Evolutionary conservation across 257 asterid species (phyloP).

Genomic region (Orobanche coerulescens): DNA sequence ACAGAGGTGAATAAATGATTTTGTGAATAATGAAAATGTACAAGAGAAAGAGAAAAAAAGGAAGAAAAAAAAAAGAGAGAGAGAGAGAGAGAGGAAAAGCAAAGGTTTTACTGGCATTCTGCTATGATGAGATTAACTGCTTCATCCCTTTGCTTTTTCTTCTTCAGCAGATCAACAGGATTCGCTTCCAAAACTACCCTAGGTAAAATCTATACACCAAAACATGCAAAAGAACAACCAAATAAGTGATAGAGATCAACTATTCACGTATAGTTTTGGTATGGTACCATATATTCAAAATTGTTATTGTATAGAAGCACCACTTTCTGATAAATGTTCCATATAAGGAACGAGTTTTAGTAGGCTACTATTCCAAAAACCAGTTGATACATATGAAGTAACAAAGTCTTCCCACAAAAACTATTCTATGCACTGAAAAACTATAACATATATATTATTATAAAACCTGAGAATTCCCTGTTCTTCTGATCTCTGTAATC

Average conservation of each 20-base stretch:
- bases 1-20: slow-evolving; percentile 14
- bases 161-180: slow-evolving; percentile 66
- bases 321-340: neutral
- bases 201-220: slow-evolving; percentile 56
- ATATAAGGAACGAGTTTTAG: slow-evolving; percentile 4
- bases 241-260: slow-evolving; percentile 14
- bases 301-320: neutral
- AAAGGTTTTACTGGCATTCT: slow-evolving; percentile 72
- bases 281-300: neutral
- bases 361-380: neutral
- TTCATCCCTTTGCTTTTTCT: slow-evolving; percentile 57
- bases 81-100: neutral
- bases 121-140: slow-evolving; percentile 52
- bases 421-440: neutral
- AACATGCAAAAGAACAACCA: slow-evolving; percentile 10
- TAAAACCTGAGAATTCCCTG: slow-evolving; percentile 56
- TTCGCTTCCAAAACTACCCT: slow-evolving; percentile 80
- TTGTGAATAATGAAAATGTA: slow-evolving; percentile 1
- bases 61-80: slow-evolving; percentile 7
- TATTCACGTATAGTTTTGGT: neutral
- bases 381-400: neutral
- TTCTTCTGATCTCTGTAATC: slow-evolving; percentile 59
- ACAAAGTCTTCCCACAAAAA: neutral
- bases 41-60: slow-evolving; percentile 7
- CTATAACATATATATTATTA: neutral